phyloP scores from a whole-genome alignment of 2,329 filamentous ascomycete genomes.

The Cladophialophora chaetospira region DNA sequence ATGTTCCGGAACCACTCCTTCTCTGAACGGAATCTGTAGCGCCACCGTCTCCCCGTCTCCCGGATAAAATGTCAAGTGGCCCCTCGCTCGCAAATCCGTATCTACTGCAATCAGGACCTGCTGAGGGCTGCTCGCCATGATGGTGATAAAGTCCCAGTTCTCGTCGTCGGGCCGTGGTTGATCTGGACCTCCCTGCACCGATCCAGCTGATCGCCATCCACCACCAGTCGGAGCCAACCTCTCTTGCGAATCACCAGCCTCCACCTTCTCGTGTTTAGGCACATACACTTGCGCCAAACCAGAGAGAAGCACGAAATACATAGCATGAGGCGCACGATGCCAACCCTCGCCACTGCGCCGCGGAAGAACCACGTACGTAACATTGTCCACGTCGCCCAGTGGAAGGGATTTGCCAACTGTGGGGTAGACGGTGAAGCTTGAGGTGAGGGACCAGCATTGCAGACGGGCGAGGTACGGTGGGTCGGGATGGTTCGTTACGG shows the following conservation, averaged over 20 bases:
- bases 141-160: constrained; percentile 7
- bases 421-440: constrained; percentile 21
- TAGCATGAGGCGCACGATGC: constrained; percentile 24
- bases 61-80: constrained; percentile 36
- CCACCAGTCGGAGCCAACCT: too few species aligned
- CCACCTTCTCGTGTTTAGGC: background rate
- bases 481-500: constrained; percentile 15
- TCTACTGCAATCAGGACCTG: constrained; percentile 35
- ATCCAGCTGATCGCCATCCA: too few species aligned
- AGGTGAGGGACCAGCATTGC: constrained; percentile 22
- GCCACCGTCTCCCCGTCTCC: constrained; percentile 32
- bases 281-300: constrained; percentile 1
- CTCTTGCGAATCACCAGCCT: too few species aligned
- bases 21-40: constrained; percentile 35
- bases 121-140: constrained; percentile 11
- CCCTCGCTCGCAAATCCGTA: constrained; percentile 29
- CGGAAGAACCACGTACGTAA: constrained; percentile 25
- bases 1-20: constrained; percentile 24
- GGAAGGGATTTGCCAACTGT: constrained; percentile 19
- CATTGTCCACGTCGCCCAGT: constrained; percentile 20
- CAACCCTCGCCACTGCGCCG: constrained; percentile 21
- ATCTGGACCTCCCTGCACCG: too few species aligned
- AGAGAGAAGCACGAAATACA: constrained; percentile 12
- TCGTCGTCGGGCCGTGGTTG: too few species aligned
- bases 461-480: constrained; percentile 18